Evolutionary conservation across 140 eudicot species (phyloP), one percentile per base, ranked within the genome.

Genomic region (Flaveria floridana): DNA sequence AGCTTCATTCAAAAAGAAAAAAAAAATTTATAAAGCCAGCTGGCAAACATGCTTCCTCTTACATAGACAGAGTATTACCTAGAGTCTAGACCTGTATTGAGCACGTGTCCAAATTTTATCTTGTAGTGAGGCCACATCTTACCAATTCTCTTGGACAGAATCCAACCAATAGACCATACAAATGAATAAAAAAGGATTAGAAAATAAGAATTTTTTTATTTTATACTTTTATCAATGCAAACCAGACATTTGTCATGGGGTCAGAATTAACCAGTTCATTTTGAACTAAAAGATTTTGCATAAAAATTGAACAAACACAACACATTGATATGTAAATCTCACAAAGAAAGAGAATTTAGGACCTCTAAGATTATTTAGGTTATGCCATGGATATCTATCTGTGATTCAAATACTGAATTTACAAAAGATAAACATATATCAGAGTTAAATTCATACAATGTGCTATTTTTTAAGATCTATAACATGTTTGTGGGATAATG

Each of bases 51-150:
- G 79, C 70, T 57, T 55, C 75, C 83, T 46, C 57, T 13, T 9
- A 46, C 57, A 23, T 13, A 55, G 83, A 79, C 83, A 73, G 19
- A 65, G 65, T 65, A 55, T 46, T 64, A 69, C 30, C 59, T 44
- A 44, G 13, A 44, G 50, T 44, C 59, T 79, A 79, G 83, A 12
- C 83, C 76, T 80, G 76, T 57, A 46, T 42, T 80, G 30, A 73
- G 75, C 79, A 72, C 55, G 75, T 79, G 83, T 55, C 79, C 76
- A 47, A 80, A 2, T 73, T 80, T 74, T 66, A 57, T 73, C 76
- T 66, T 73, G n/a, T 66, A 73, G 77, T 61, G n/a, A n/a, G n/a
- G 53, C 7, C 34, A 18, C 28, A 25, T 26, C 19, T 57, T 59
- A 4, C 23, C 16, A 20, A 34, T 53, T 76, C 28, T 53, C 23